A percentile compares a stretch with the other conserved stretches of the same genome.
Conservation (phyloP, 2,329 filamentous ascomycete species). For the Phoma sp. region DNA sequence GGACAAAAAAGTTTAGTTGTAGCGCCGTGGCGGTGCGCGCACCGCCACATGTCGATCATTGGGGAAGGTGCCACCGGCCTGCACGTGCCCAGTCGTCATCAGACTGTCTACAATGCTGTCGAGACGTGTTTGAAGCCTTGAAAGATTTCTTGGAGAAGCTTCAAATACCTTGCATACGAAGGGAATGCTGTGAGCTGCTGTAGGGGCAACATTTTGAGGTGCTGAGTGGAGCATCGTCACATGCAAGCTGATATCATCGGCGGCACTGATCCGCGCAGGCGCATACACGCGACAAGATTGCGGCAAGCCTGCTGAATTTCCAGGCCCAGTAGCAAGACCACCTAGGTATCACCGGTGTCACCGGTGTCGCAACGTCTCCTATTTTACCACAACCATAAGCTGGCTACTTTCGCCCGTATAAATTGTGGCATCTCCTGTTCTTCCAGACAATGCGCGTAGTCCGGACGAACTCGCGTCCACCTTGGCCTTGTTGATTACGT, state of each 20-base stretch:
- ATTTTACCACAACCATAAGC: constrained; percentile 21
- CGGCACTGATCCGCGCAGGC: constrained; percentile 25
- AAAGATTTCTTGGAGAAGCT: background rate
- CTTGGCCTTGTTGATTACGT: constrained; percentile 21
- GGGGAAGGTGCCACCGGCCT: background rate
- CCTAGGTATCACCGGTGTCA: constrained; percentile 18
- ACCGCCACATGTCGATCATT: constrained; percentile 8
- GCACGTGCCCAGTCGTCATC: constrained; percentile 1
- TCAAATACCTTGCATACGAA: background rate
- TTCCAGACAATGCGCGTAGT: constrained; percentile 41
- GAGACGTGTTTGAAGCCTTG: background rate
- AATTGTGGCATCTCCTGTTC: constrained; percentile 44
- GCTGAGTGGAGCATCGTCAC: constrained; percentile 16
- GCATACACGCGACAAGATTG: constrained; percentile 26
- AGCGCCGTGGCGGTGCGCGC: constrained; percentile 10
- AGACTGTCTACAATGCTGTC: background rate
- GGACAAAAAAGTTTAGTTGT: constrained; percentile 26
- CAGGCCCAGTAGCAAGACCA: constrained; percentile 23
- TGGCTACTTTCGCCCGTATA: constrained; percentile 34
- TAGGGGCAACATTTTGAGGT: background rate
- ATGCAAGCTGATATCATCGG: constrained; percentile 31
- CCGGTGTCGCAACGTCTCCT: constrained; percentile 16
- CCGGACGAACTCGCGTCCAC: constrained; percentile 44
- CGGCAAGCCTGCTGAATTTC: constrained; percentile 30
- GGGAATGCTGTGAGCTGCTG: background rate